These are phyloP conservation scores for Xylogone sp. DNA, from an alignment of 2,329 filamentous ascomycete species.

Conservation along the genomic window DNA sequence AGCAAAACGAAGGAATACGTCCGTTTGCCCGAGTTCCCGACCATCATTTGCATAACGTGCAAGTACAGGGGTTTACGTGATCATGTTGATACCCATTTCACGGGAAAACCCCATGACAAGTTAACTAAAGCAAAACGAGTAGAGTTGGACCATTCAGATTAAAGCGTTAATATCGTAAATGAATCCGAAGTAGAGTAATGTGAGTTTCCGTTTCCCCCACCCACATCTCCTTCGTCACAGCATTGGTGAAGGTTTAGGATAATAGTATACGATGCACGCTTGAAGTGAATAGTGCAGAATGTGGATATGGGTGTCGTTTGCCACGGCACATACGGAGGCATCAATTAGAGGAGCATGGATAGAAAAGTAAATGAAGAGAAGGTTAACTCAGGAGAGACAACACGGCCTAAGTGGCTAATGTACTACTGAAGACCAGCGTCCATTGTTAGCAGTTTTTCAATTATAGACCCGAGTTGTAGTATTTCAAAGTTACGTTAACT, in stretches of 20 bases:
- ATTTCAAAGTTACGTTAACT: not conserved
- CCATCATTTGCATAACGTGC: too few relatives aligned
- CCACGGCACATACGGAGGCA: not conserved
- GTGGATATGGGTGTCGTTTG: not conserved
- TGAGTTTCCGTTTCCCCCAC: not conserved
- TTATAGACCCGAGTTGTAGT: not conserved
- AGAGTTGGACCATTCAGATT: not conserved
- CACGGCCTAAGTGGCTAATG: not conserved
- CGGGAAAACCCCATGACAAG: too few relatives aligned
- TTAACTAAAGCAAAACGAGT: too few relatives aligned
- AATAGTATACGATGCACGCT: not conserved
- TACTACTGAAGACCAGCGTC: not conserved
- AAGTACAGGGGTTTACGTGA: too few relatives aligned
- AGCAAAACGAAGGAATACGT: too few relatives aligned
- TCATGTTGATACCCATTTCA: too few relatives aligned
- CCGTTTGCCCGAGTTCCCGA: too few relatives aligned
- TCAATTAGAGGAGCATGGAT: not conserved
- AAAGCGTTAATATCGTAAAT: not conserved
- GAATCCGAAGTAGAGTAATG: not conserved
- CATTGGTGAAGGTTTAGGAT: not conserved
- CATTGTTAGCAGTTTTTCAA: not conserved
- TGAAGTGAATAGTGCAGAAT: not conserved
- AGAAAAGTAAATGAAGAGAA: not conserved
- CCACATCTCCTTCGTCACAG: not conserved
- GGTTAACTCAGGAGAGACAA: not conserved